A percentile compares a stretch with the other conserved stretches of the same genome.
These are phyloP conservation scores for Naematelia aurantialba DNA, from an alignment of 768 basidiomycete species.

Conservation along the genomic window DNA sequence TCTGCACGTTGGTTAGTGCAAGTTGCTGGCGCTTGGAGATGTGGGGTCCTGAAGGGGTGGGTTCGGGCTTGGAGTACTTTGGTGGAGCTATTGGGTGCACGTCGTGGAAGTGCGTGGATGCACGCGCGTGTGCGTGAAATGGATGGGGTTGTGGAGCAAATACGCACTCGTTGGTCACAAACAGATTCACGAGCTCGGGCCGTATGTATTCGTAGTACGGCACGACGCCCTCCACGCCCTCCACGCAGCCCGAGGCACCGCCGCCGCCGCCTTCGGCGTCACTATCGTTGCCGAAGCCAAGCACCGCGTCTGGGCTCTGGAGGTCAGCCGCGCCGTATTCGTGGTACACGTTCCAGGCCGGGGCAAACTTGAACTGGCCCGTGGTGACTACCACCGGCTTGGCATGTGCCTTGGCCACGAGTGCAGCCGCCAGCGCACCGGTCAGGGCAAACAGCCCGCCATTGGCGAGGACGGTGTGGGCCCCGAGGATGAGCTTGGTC, in stretches of 20 bases:
- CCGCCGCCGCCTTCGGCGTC: conserved; percentile 53
- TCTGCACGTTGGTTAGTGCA: conserved; percentile 54
- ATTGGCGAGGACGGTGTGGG: conserved; percentile 93
- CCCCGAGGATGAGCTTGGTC: conserved; percentile 91
- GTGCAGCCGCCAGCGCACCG: conserved; percentile 77
- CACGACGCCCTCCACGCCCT: conserved; percentile 87
- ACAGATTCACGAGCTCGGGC: conserved; percentile 86
- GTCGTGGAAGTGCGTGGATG: no score
- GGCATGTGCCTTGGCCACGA: conserved; percentile 81
- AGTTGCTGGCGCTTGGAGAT: no score
- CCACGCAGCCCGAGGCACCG: conserved; percentile 58
- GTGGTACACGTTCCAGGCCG: conserved; percentile 55
- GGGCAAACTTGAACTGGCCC: conserved; percentile 94
- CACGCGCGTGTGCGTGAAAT: no score
- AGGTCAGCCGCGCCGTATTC: conserved; percentile 48
- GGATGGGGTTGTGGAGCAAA: no score
- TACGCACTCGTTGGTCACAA: conserved; percentile 95
- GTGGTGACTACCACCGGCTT: conserved; percentile 90
- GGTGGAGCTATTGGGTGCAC: no score
- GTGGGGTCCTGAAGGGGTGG: no score
- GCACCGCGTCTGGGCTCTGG: conserved; percentile 43
- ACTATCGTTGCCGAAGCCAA: conserved; percentile 55
- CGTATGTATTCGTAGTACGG: conserved; percentile 96
- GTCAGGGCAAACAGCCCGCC: conserved; percentile 90
- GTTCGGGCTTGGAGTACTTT: no score